A percentile compares a stretch with the other conserved stretches of the same genome.
Conservation (phyloP, 192 early-diverging fungal genomes). For the Mortierella hygrophila region DNA sequence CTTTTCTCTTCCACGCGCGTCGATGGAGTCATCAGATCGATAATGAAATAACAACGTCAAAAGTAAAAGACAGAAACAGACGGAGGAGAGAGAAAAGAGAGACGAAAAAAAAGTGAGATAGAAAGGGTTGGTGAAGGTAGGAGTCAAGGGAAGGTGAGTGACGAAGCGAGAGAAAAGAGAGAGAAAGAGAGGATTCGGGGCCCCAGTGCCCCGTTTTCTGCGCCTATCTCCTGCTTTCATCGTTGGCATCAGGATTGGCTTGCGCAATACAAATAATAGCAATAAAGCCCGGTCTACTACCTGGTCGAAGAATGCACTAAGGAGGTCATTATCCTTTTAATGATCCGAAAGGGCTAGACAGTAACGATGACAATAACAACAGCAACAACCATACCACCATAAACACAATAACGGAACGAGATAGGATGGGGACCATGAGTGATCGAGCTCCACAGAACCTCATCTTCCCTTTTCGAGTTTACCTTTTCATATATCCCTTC, state of each 20-base stretch:
- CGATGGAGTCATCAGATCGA: neutral
- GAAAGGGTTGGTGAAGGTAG: neutral
- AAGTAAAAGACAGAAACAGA: neutral
- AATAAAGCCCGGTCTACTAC: neutral
- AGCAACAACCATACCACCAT: neutral
- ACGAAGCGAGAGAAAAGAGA: neutral
- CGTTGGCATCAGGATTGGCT: neutral
- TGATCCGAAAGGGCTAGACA: neutral
- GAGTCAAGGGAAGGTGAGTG: neutral
- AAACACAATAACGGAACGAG: neutral
- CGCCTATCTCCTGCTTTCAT: constrained; percentile 17
- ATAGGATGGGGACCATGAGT: neutral
- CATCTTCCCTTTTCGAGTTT: neutral
- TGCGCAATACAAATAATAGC: neutral
- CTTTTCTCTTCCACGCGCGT: too few species aligned
- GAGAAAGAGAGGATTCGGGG: neutral
- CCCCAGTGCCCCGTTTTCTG: constrained; percentile 6
- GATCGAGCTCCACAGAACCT: constrained; percentile 1
- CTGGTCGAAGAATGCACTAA: neutral
- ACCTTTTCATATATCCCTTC: neutral
- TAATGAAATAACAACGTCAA: too few species aligned
- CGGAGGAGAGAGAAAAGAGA: neutral
- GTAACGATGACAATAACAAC: neutral
- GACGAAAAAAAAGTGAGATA: neutral
- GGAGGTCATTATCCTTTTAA: constrained; percentile 1